These are phyloP conservation scores for Apophysomyces elegans DNA, from an alignment of 371 early-diverging fungal genomes.

Conservation along the genomic window DNA sequence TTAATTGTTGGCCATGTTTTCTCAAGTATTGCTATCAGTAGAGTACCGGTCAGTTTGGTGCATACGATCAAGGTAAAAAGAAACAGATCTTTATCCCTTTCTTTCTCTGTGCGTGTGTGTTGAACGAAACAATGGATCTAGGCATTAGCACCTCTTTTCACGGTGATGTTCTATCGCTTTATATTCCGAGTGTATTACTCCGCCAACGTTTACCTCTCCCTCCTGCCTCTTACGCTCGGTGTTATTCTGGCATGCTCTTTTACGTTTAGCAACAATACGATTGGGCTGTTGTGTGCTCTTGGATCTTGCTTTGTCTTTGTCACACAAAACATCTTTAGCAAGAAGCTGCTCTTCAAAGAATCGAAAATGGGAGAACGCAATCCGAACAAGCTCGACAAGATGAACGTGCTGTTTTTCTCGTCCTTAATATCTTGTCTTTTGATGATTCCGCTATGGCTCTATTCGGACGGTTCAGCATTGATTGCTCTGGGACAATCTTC, in stretches of 20 bases:
- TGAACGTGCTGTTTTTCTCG: constrained; percentile 83
- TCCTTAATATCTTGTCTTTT: constrained; percentile 68
- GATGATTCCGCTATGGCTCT: constrained; percentile 85
- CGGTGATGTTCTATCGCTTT: constrained; percentile 77
- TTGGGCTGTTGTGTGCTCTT: constrained; percentile 78
- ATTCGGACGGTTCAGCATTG: constrained; percentile 69
- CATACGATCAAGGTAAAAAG: constrained; percentile 86
- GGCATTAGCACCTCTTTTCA: constrained; percentile 89
- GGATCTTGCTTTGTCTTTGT: constrained; percentile 81
- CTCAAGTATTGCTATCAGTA: constrained; percentile 74
- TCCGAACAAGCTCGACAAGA: constrained; percentile 79
- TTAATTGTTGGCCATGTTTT: constrained; percentile 87
- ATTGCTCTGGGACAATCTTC: neutral
- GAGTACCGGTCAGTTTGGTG: constrained; percentile 82
- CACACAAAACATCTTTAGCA: constrained; percentile 83
- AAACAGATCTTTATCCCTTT: neutral
- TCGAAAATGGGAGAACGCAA: constrained; percentile 40
- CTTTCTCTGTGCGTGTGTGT: neutral
- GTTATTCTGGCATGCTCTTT: constrained; percentile 73
- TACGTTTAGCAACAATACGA: constrained; percentile 54
- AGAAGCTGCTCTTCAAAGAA: constrained; percentile 70
- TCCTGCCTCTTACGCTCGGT: constrained; percentile 84
- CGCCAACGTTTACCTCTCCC: constrained; percentile 70
- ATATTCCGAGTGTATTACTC: constrained; percentile 69
- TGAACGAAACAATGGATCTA: constrained; percentile 27